Evolutionary conservation across 2,329 filamentous ascomycete species (phyloP).

Genomic region (Colletotrichum tropicale): DNA sequence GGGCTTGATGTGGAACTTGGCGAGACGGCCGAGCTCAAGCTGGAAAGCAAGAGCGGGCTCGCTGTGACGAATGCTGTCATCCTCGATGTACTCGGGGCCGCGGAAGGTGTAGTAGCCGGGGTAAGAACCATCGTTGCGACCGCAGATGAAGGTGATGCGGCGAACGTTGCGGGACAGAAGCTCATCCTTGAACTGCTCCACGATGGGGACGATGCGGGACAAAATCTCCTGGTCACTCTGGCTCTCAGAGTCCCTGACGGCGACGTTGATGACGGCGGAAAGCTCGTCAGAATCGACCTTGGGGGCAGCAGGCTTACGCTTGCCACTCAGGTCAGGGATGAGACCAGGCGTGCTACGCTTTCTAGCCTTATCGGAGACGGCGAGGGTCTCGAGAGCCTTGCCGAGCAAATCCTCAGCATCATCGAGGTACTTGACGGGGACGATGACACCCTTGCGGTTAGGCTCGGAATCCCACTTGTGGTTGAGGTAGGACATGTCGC

Average conservation of each 20-base stretch:
- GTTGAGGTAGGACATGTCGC: slow-evolving; percentile 90
- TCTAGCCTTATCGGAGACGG: slow-evolving; percentile 62
- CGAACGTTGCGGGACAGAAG: slow-evolving; percentile 82
- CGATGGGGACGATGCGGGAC: slow-evolving; percentile 73
- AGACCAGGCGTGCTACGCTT: slow-evolving; percentile 61
- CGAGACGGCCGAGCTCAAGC: slow-evolving; percentile 90
- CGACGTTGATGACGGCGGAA: slow-evolving; percentile 90
- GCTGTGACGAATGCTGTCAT: slow-evolving; percentile 94
- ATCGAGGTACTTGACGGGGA: slow-evolving; percentile 91
- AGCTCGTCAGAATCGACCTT: slow-evolving; percentile 76
- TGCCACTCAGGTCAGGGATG: slow-evolving; percentile 75
- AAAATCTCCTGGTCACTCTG: slow-evolving; percentile 83
- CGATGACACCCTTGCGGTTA: slow-evolving; percentile 88
- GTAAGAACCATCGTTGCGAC: slow-evolving; percentile 91
- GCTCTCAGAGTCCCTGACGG: slow-evolving; percentile 86
- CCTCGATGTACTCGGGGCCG: slow-evolving; percentile 86
- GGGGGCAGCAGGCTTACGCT: slow-evolving; percentile 63
- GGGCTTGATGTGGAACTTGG: slow-evolving; percentile 97
- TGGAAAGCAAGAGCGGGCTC: slow-evolving; percentile 98
- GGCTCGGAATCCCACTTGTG: slow-evolving; percentile 78
- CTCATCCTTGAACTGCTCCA: slow-evolving; percentile 84
- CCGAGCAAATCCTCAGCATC: slow-evolving; percentile 87
- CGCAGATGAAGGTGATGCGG: slow-evolving; percentile 94
- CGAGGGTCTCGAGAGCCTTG: slow-evolving; percentile 85
- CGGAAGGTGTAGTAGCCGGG: slow-evolving; percentile 99